These are phyloP conservation scores for Trifolium subterraneum DNA, from an alignment of 306 rosid genomes.

Conservation along the genomic window DNA sequence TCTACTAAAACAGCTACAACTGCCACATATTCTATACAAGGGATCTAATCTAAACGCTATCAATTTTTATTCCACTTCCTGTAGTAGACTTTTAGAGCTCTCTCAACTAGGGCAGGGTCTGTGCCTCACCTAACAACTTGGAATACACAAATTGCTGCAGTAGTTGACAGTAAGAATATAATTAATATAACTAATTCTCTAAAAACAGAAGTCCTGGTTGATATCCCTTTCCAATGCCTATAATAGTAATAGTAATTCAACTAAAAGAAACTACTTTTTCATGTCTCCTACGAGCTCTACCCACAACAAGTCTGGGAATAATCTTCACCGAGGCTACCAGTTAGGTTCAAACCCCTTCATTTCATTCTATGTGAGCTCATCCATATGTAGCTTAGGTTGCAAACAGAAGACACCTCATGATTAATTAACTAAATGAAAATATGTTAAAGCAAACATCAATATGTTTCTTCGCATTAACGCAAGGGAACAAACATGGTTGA, in stretches of 20 bases:
- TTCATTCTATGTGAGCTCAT: constrained; percentile 14
- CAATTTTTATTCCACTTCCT: background rate
- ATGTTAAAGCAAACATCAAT: background rate
- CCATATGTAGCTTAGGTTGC: background rate
- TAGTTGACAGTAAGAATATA: background rate
- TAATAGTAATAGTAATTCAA: background rate
- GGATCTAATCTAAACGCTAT: background rate
- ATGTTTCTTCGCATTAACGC: constrained; percentile 8
- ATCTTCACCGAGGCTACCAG: background rate
- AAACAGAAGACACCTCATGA: constrained; percentile 3
- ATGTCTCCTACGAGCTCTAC: background rate
- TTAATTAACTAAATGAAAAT: constrained; percentile 20
- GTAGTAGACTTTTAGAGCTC: background rate
- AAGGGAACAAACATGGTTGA: constrained; percentile 27
- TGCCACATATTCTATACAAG: background rate
- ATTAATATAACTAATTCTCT: background rate
- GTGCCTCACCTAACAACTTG: background rate
- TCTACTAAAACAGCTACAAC: background rate
- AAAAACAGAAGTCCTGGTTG: constrained; percentile 19
- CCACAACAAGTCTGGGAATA: constrained; percentile 3
- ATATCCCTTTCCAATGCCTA: constrained; percentile 18
- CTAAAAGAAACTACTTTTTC: constrained; percentile 25
- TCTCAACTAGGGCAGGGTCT: background rate
- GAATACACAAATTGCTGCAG: constrained; percentile 12
- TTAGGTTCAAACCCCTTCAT: constrained; percentile 29